Evolutionary conservation across 179 eudicot genomes (phyloP), one percentile per base, ranked within the genome.

Genomic region (Silene noctiflora): DNA sequence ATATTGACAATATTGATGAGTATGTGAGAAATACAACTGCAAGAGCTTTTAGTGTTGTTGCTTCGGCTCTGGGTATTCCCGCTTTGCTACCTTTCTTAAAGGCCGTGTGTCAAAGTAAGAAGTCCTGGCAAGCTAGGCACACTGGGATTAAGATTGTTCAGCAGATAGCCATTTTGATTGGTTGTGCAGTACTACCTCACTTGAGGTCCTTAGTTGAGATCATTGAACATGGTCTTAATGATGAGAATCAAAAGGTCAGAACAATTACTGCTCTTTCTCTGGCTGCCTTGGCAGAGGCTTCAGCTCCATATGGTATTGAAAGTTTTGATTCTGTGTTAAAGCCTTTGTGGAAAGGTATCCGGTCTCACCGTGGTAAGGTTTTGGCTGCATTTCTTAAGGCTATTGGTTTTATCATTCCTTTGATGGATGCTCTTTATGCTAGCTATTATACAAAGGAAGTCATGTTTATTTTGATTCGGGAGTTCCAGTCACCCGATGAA

Each of bases 111-210:
- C 98, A 93, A 84, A 93, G 98, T 86, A 93, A 93, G 89, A 93
- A 93, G 79, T 93, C 98, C 4, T 93, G 98, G 98, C 98, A 93
- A 83, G 98, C 97, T 75, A 90, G 98, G 81, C 98, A 93, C 85
- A 93, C 97, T 0, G 97, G 98, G 67, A 93, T 93, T 42, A 93
- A 93, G 81, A 93, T 91, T 77, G 98, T 93, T 73, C 98, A 93
- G 85, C 98, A 93, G 83, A 91, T 93, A 59, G 98, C 98, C 73
- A 93, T 93, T 69, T 81, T 93, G 76, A 93, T 93, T 35, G 98
- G 98, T 12, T 93, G 98, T 83, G 98, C 98, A 17, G 98, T 93
- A 70, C 87, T 93, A 78, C 98, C 98, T 14, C 98, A 93, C 70
- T 83, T 93, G 87, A 87, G 93, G 67, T 93, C 98, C 53, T 86